Conservation (phyloP, 1,284 basidiomycete genomes). For the Boletellus deceptivus region DNA sequence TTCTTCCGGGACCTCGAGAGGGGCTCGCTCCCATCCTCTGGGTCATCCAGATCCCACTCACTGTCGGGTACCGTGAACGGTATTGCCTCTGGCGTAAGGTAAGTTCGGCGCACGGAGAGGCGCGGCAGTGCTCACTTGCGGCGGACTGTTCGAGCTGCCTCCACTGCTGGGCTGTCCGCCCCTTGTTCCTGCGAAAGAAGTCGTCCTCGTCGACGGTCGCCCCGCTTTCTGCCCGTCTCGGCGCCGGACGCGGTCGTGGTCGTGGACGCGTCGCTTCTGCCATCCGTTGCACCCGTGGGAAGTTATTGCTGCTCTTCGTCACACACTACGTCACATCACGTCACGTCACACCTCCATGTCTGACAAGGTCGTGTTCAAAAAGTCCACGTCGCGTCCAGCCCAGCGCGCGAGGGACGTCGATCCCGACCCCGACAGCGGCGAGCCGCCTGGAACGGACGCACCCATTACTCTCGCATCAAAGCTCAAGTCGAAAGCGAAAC, state of each 20-base stretch:
- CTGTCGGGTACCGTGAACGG: conserved; percentile 17
- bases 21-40: conserved; percentile 14
- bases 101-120: conserved; percentile 4
- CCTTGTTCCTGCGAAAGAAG: conserved; percentile 61
- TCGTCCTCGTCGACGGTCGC: conserved; percentile 52
- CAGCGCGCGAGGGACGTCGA: conserved; percentile 49
- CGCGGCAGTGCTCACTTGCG: conserved; percentile 42
- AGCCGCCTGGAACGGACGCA: conserved; percentile 37
- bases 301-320: conserved; percentile 22
- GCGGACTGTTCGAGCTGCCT: conserved; percentile 51
- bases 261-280: conserved; percentile 38
- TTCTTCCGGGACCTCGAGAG: conserved; percentile 36
- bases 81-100: conserved; percentile 22
- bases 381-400: conserved; percentile 52
- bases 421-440: conserved; percentile 32
- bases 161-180: conserved; percentile 55
- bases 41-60: conserved; percentile 27
- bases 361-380: conserved; percentile 49
- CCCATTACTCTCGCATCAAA: conserved; percentile 60
- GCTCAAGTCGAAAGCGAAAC: conserved; percentile 66
- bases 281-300: conserved; percentile 46
- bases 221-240: conserved; percentile 12
- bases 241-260: conserved; percentile 52
- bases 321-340: conserved; percentile 33
- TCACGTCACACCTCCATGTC: conserved; percentile 37